A percentile compares a stretch with the other conserved stretches of the same genome.
Evolutionary conservation across 2,329 filamentous ascomycete species (phyloP).

Genomic region (Neonectria sp.): DNA sequence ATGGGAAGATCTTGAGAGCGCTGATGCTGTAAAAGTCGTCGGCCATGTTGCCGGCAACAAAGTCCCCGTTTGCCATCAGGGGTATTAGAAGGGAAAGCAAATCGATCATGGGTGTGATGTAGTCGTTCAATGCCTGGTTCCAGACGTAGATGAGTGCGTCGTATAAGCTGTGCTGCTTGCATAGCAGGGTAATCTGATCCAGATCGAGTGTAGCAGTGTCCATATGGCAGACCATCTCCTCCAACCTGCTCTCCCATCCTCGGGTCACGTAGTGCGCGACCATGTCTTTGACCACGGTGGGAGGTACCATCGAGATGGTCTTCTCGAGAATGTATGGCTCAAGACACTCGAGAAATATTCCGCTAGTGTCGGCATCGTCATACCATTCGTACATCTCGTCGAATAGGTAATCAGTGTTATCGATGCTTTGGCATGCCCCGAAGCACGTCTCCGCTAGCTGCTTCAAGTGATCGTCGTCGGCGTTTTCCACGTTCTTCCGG

Average conservation of each 20-base stretch:
- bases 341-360: constrained; percentile 88
- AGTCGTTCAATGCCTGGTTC: constrained; percentile 92
- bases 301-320: constrained; percentile 82
- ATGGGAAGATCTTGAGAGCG: constrained; percentile 93
- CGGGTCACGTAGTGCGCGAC: constrained; percentile 85
- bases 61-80: constrained; percentile 70
- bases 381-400: constrained; percentile 93
- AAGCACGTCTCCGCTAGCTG: constrained; percentile 90
- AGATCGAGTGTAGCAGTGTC: constrained; percentile 93
- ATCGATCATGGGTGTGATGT: constrained; percentile 90
- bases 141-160: constrained; percentile 97
- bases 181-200: constrained; percentile 91
- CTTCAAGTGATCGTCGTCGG: constrained; percentile 74
- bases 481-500: constrained; percentile 61
- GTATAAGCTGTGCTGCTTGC: constrained; percentile 92
- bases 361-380: constrained; percentile 80
- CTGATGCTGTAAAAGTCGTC: constrained; percentile 76
- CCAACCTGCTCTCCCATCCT: constrained; percentile 83
- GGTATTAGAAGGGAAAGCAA: constrained; percentile 79
- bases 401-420: constrained; percentile 87
- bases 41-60: constrained; percentile 68
- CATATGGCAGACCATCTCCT: constrained; percentile 95
- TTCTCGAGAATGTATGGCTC: constrained; percentile 90
- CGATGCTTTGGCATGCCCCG: constrained; percentile 83
- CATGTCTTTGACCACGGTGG: constrained; percentile 87